Evolutionary conservation across 2,329 filamentous ascomycete species (phyloP), one percentile per base, ranked within the genome.

Genomic region (Esteya vermicola): DNA sequence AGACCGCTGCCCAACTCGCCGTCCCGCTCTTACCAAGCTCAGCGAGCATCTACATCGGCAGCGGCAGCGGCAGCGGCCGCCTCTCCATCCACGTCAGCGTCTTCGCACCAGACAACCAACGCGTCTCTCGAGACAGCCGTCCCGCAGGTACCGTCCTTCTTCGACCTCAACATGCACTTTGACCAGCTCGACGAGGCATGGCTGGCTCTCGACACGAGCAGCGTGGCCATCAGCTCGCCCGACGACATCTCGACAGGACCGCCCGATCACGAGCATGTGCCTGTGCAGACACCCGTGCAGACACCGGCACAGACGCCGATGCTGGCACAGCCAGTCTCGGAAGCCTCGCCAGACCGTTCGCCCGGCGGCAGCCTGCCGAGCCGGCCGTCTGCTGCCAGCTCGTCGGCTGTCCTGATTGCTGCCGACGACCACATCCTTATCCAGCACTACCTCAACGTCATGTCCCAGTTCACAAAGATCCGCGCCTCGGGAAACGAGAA

Each of bases 151-250:
- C 40, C 40, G 12, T n/a, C 19, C 18, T 41, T 38, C 16, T 41
- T 41, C 23, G 40, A 41, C 35, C 35, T 41, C 12, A 41, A 41
- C 28, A 41, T 41, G 40, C 21, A 38, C 35, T 41, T 41, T 30
- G 35, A 41, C 30, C 22, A 38, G 34, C 30, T 38, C 14, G 40
- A 41, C 23, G 35, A 41, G 18, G 12, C 8, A 5, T 38, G 35
- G 40, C 7, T 41, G 39, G 32, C 33, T 16, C 14, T 41, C 6
- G 33, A 40, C n/a, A 12, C 6, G 14, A 3, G 14, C 20, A 16
- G 21, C 21, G 20, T 36, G 13, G 9, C 26, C 12, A 28, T 28
- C 10, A 14, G n/a, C n/a, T n/a, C n/a, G n/a, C n/a, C n/a, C n/a
- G n/a, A n/a, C n/a, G n/a, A n/a, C n/a, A n/a, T n/a, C n/a, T n/a